phyloP scores from a whole-genome alignment of 2,329 filamentous ascomycete species.

The Pseudogymnoascus sp. region DNA sequence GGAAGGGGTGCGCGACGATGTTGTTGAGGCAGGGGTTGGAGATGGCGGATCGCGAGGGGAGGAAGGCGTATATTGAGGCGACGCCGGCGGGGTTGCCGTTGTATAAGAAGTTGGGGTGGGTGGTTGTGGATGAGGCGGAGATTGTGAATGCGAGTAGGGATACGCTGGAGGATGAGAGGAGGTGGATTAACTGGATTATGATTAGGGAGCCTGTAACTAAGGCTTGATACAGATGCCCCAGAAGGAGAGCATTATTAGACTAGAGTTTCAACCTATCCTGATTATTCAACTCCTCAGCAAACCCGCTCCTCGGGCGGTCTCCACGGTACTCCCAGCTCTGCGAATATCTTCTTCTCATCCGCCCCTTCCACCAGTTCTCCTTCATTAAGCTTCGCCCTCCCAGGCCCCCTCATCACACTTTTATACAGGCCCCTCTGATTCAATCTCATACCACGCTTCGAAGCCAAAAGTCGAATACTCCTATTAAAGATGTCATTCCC shows the following conservation, averaged over 20 bases:
- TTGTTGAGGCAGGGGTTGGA: conserved; percentile 30
- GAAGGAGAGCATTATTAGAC: neutral
- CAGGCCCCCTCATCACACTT: conserved; percentile 53
- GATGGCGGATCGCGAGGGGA: conserved; percentile 28
- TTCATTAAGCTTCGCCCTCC: conserved; percentile 52
- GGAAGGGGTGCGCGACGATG: conserved; percentile 29
- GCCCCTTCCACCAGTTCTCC: conserved; percentile 65
- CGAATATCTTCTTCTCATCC: conserved; percentile 74
- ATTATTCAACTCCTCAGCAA: conserved; percentile 40
- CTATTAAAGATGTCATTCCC: conserved; percentile 93
- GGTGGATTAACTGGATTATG: conserved; percentile 21
- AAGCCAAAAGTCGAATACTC: conserved; percentile 70
- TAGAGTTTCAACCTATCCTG: neutral
- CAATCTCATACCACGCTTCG: conserved; percentile 71
- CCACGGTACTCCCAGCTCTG: conserved; percentile 75
- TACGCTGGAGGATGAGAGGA: conserved; percentile 18
- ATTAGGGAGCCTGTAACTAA: conserved; percentile 20
- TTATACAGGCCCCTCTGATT: conserved; percentile 76
- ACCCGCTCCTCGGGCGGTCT: conserved; percentile 67
- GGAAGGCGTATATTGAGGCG: conserved; percentile 32
- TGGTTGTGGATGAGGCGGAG: conserved; percentile 27
- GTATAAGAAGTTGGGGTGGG: conserved; percentile 33
- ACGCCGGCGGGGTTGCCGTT: conserved; percentile 29
- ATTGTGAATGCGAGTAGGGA: conserved; percentile 18
- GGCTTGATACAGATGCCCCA: neutral